phyloP scores from a whole-genome alignment of 1,284 basidiomycete species.

The Pseudozyma thailandica region DNA sequence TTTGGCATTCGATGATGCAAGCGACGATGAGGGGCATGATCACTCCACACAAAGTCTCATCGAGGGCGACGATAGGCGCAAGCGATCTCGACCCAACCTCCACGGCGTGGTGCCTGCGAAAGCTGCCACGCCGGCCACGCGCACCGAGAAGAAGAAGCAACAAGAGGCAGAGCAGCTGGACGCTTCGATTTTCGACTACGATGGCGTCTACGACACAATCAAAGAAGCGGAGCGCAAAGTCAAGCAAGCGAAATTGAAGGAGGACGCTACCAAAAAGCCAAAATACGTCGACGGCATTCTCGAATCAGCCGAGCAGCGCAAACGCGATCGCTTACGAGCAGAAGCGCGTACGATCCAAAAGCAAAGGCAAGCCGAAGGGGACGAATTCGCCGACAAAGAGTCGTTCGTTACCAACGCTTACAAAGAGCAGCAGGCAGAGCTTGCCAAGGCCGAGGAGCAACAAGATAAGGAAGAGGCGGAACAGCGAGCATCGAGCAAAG shows the following conservation, averaged over 20 bases:
- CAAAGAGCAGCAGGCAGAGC: constrained; percentile 93
- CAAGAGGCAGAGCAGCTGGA: constrained; percentile 81
- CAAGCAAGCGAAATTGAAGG: constrained; percentile 73
- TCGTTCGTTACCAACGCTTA: constrained; percentile 97
- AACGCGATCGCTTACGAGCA: constrained; percentile 87
- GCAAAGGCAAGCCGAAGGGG: constrained; percentile 91
- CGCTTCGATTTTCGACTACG: constrained; percentile 89
- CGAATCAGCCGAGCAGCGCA: constrained; percentile 83
- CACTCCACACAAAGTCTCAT: background rate
- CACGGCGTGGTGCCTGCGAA: constrained; percentile 23
- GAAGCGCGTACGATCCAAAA: constrained; percentile 97
- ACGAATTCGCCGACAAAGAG: constrained; percentile 93
- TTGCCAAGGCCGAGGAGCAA: constrained; percentile 77
- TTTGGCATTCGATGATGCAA: constrained; percentile 34
- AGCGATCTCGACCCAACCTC: background rate
- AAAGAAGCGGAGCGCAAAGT: constrained; percentile 81
- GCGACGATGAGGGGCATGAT: constrained; percentile 46
- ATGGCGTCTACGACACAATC: constrained; percentile 95
- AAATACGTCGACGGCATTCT: constrained; percentile 91
- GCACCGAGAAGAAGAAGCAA: constrained; percentile 45
- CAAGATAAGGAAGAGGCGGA: constrained; percentile 84
- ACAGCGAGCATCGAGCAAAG: constrained; percentile 81
- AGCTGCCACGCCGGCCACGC: constrained; percentile 46
- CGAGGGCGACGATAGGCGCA: constrained; percentile 1
- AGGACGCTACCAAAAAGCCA: constrained; percentile 76